Conservation (phyloP, 2,329 filamentous ascomycete genomes). For the Phyllosticta citrichinensis region DNA sequence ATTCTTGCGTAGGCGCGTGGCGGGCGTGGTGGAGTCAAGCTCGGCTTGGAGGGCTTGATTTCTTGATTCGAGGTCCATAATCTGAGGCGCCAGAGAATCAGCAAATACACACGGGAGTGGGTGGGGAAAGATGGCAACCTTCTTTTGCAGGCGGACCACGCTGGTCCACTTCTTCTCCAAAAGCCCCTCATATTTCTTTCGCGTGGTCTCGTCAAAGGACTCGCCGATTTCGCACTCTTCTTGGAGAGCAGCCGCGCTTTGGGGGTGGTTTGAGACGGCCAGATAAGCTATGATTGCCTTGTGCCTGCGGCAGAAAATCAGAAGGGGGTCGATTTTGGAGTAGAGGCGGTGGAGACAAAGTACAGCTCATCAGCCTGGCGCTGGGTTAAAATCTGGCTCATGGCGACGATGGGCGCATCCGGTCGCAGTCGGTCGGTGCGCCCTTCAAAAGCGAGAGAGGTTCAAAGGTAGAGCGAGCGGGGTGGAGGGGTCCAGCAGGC, state of each 20-base stretch:
- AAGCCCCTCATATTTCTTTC: slow-evolving; percentile 89
- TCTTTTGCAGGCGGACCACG: slow-evolving; percentile 88
- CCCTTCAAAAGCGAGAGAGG: slow-evolving; percentile 1
- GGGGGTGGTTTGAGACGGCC: slow-evolving; percentile 59
- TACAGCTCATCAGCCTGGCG: slow-evolving; percentile 86
- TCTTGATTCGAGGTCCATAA: slow-evolving; percentile 83
- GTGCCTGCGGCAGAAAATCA: slow-evolving; percentile 48
- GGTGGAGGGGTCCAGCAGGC: slow-evolving; percentile 1
- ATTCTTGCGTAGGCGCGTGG: slow-evolving; percentile 66
- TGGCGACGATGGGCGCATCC: slow-evolving; percentile 31
- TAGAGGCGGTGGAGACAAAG: slow-evolving; percentile 28
- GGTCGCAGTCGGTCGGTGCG: slow-evolving; percentile 9
- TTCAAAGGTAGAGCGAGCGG: slow-evolving; percentile 1
- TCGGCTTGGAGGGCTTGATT: slow-evolving; percentile 67
- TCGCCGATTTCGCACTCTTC: slow-evolving; percentile 67
- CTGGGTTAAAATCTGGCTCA: slow-evolving; percentile 66
- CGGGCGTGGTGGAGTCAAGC: slow-evolving; percentile 71
- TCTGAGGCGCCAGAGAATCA: slow-evolving; percentile 40
- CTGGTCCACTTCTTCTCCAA: slow-evolving; percentile 99
- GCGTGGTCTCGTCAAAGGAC: slow-evolving; percentile 66
- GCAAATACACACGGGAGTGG: neutral
- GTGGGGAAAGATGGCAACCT: slow-evolving; percentile 45
- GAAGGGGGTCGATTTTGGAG: slow-evolving; percentile 4
- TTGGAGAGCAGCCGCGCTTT: slow-evolving; percentile 60
- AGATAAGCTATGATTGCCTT: slow-evolving; percentile 91